Conservation (phyloP, 805 yeast species). For the Maudiozyma turicensis region DNA sequence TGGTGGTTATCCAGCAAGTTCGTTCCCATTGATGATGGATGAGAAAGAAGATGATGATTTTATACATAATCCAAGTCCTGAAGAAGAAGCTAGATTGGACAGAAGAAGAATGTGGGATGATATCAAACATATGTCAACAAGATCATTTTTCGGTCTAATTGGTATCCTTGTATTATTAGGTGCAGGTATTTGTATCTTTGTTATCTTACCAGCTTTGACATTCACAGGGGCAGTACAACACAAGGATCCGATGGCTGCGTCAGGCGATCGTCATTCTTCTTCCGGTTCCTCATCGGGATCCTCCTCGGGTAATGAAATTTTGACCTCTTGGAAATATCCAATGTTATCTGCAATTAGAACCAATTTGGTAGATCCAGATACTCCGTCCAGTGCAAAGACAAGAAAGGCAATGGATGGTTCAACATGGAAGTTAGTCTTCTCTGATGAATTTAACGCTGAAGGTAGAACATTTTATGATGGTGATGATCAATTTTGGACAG, state of each 20-base stretch:
- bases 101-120: slow-evolving; percentile 57
- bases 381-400: slow-evolving; percentile 41
- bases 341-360: slow-evolving; percentile 43
- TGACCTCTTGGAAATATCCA: slow-evolving; percentile 44
- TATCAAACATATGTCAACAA: slow-evolving; percentile 53
- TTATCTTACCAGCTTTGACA: slow-evolving; percentile 75
- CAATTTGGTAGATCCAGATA: slow-evolving; percentile 49
- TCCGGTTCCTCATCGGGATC: neutral
- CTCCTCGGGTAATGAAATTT: slow-evolving; percentile 28
- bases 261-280: neutral
- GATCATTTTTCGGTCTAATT: slow-evolving; percentile 51
- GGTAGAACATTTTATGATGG: slow-evolving; percentile 87
- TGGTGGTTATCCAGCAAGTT: slow-evolving; percentile 93
- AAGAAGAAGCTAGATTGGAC: slow-evolving; percentile 79
- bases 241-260: neutral
- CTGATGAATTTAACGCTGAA: slow-evolving; percentile 83
- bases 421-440: slow-evolving; percentile 67
- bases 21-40: slow-evolving; percentile 83
- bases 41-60: slow-evolving; percentile 95
- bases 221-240: slow-evolving; percentile 49
- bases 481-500: slow-evolving; percentile 88
- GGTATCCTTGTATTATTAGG: slow-evolving; percentile 49
- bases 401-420: slow-evolving; percentile 52
- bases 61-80: slow-evolving; percentile 92
- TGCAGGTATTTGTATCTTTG: slow-evolving; percentile 59